Base-by-base conservation (phyloP, 768 basidiomycete species). In the Harrya chromipes region DNA sequence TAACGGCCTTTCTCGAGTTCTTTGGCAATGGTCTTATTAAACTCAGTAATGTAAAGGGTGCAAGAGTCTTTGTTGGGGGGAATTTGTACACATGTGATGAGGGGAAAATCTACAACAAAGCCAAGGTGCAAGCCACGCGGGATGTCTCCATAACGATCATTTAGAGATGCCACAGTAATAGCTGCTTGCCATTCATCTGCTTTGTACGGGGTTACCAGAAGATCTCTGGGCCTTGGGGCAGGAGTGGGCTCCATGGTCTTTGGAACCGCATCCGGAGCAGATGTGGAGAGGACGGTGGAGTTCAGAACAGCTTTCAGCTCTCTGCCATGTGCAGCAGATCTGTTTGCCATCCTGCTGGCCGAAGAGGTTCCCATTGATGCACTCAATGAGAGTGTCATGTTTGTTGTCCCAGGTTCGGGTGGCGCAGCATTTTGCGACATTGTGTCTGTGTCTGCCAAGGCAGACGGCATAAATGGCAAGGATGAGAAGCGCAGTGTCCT, bases 361-460 rank as follows among this genome's bases (percentile, higher is more conserved):
- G 27, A 70, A 60, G 0, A 56, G 55, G 33, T 7, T 26, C 4
- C 0, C 58, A 52, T 2, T 46, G 31, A 38, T 9, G 3, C 3
- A 14, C 10, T 49, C 17, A 2, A 37, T 6, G 0, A 54, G 42
- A 2, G 60, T 55, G 0, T 52, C 17, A 3, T 35, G 17, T 6
- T 52, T 40, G 0, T 56, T 52, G 39, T 71, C 55, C 67, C 69
- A 71, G 0, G 65, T 40, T 0, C 26, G 44, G 0, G 46, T 20
- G 2, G 61, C 26, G 0, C 1, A 9, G 44, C 69, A 74, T 1
- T 52, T 27, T 2, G 29, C 19, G 35, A 62, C 37, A 13, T 63
- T 43, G 55, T 73, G 69, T 0, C 31, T 48, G 40, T 60, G 57
- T 4, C 59, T 33, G 3, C 73, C 66, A 10, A 75, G 63, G 54